Evolutionary conservation across 2,329 filamentous ascomycete species (phyloP).

Genomic region (Claviceps capensis): DNA sequence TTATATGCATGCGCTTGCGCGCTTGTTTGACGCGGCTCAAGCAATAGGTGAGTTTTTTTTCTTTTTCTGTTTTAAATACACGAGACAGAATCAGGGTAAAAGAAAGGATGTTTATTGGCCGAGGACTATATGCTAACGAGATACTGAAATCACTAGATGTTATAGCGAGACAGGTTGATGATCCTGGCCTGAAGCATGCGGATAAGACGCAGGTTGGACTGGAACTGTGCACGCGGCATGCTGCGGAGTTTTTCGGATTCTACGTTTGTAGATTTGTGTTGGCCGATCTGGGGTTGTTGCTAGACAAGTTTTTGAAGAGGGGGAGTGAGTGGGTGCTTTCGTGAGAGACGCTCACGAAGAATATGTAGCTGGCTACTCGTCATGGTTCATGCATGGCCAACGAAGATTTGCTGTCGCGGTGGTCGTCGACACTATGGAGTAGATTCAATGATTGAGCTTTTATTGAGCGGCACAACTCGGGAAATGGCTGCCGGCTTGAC

Average conservation of each 20-base stretch:
- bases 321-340: slow-evolving; percentile 78
- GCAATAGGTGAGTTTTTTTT: slow-evolving; percentile 52
- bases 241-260: slow-evolving; percentile 94
- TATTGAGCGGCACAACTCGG: too few species aligned
- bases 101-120: background rate
- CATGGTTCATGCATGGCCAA: too few species aligned
- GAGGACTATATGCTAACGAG: slow-evolving; percentile 1
- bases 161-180: slow-evolving; percentile 90
- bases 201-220: slow-evolving; percentile 91
- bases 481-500: background rate
- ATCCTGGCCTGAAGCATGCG: slow-evolving; percentile 80
- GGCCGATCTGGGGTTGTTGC: slow-evolving; percentile 64
- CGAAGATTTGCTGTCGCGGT: too few species aligned
- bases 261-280: slow-evolving; percentile 94
- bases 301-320: slow-evolving; percentile 95
- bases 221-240: slow-evolving; percentile 83
- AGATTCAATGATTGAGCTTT: too few species aligned
- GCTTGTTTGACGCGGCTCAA: slow-evolving; percentile 86
- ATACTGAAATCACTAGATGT: slow-evolving; percentile 46
- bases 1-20: slow-evolving; percentile 84
- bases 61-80: background rate
- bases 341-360: background rate
- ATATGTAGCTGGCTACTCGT: too few species aligned
- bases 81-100: too few species aligned
- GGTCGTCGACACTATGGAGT: too few species aligned